These are phyloP conservation scores for Allomyces macrogynus DNA, from an alignment of 192 early-diverging fungal genomes.

Conservation along the genomic window DNA sequence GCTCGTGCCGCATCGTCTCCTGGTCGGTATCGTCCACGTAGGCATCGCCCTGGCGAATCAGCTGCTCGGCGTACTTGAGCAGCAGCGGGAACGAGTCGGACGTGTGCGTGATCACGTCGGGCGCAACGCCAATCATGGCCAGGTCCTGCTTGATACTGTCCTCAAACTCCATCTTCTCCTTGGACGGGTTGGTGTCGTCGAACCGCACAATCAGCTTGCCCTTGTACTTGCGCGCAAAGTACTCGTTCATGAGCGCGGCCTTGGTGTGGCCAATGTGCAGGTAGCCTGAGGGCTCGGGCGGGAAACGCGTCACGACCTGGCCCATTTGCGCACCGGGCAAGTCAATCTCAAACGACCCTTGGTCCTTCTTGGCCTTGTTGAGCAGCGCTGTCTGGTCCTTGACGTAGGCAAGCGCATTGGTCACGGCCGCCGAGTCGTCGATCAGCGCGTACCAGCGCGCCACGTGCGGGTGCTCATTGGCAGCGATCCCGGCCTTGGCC, in stretches of 20 bases:
- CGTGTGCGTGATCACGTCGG: conserved; percentile 62
- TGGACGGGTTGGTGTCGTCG: conserved; percentile 94
- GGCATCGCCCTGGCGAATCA: conserved; percentile 74
- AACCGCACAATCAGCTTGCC: conserved; percentile 90
- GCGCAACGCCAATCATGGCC: conserved; percentile 60
- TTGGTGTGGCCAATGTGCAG: conserved; percentile 99
- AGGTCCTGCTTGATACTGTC: conserved; percentile 88
- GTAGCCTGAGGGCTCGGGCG: conserved; percentile 95
- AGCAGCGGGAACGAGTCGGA: conserved; percentile 80
- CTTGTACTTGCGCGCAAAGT: conserved; percentile 75
- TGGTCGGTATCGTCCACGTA: conserved; percentile 86
- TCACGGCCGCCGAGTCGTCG: conserved; percentile 28
- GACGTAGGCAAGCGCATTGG: conserved; percentile 15
- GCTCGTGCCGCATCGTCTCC: conserved; percentile 69
- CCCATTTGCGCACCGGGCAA: conserved; percentile 60
- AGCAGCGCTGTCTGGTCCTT: neutral
- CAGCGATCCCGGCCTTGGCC: conserved; percentile 51
- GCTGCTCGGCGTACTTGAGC: conserved; percentile 58
- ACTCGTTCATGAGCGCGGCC: conserved; percentile 91
- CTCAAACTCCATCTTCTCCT: conserved; percentile 95
- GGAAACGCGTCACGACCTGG: conserved; percentile 90
- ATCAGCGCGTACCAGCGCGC: conserved; percentile 66
- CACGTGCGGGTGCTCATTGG: conserved; percentile 20
- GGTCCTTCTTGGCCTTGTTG: conserved; percentile 29
- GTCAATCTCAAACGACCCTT: conserved; percentile 83